phyloP scores from a whole-genome alignment of 2,329 filamentous ascomycete genomes.

The Aspergillus sp. region DNA sequence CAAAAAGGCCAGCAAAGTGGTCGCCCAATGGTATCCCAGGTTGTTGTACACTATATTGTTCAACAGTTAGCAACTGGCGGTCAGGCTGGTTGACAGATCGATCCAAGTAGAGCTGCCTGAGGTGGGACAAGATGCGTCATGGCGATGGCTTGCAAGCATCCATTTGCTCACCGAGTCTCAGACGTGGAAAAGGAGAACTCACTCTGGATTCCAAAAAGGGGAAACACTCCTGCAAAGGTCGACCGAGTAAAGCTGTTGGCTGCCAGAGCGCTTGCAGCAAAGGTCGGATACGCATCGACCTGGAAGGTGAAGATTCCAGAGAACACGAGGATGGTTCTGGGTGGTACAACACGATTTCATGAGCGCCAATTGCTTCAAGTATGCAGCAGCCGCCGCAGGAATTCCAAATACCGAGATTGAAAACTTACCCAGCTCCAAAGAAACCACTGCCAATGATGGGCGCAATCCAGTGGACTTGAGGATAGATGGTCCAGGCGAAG shows the following conservation, averaged over 20 bases:
- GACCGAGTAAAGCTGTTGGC: constrained; percentile 78
- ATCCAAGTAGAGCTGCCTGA: neutral
- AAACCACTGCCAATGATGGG: constrained; percentile 68
- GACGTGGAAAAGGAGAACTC: constrained; percentile 15
- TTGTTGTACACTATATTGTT: constrained; percentile 39
- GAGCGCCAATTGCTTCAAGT: constrained; percentile 21
- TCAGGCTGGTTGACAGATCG: constrained; percentile 2
- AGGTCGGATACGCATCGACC: constrained; percentile 55
- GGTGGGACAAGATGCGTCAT: constrained; percentile 5
- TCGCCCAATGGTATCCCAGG: constrained; percentile 44
- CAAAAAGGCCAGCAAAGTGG: constrained; percentile 39
- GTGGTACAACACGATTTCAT: constrained; percentile 14
- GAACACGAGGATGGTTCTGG: constrained; percentile 71
- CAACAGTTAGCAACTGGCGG: constrained; percentile 16
- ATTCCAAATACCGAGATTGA: constrained; percentile 2
- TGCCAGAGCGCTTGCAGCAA: constrained; percentile 61
- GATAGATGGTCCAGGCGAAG: constrained; percentile 81
- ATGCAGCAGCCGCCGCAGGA: constrained; percentile 20
- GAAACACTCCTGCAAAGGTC: constrained; percentile 73
- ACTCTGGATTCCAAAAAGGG: constrained; percentile 64
- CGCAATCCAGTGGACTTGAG: constrained; percentile 68
- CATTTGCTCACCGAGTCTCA: constrained; percentile 5
- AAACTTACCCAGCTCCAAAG: constrained; percentile 65
- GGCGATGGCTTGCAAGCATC: constrained; percentile 5
- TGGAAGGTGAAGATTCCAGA: constrained; percentile 85